phyloP scores from a whole-genome alignment of 2,329 filamentous ascomycete species.

The Colletotrichum siamense region DNA sequence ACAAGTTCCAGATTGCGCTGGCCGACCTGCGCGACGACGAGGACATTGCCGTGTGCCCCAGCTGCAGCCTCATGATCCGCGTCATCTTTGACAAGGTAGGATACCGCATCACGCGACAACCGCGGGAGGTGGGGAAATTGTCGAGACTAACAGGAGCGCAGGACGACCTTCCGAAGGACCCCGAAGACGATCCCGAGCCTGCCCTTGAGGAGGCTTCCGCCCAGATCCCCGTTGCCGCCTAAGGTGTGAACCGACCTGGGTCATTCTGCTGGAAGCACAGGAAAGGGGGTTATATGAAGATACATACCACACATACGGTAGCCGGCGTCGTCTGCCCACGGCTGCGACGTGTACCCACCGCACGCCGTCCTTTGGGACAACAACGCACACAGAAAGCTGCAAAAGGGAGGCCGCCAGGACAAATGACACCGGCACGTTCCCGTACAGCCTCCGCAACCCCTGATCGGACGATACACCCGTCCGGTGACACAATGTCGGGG shows the following conservation, averaged over 20 bases:
- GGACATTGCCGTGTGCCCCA: conserved; percentile 96
- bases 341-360: background rate
- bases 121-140: background rate
- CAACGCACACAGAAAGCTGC: background rate
- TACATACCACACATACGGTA: background rate
- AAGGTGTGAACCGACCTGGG: conserved; percentile 6
- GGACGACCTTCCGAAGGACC: conserved; percentile 50
- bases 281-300: background rate
- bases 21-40: conserved; percentile 85
- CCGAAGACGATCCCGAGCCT: conserved; percentile 35
- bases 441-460: background rate
- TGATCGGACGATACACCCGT: background rate
- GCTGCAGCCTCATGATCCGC: conserved; percentile 94
- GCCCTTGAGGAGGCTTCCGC: conserved; percentile 32
- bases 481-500: background rate
- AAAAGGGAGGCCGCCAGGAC: background rate
- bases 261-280: background rate
- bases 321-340: background rate
- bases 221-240: conserved; percentile 47
- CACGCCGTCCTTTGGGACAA: background rate
- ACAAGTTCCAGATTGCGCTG: conserved; percentile 90
- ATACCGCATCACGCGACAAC: background rate
- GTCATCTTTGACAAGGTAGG: conserved; percentile 88
- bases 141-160: conserved; percentile 24
- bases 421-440: background rate